A percentile compares a stretch with the other conserved stretches of the same genome.
Conservation (phyloP, 305 asterid genomes). For the Solanum aculeatissimum region DNA sequence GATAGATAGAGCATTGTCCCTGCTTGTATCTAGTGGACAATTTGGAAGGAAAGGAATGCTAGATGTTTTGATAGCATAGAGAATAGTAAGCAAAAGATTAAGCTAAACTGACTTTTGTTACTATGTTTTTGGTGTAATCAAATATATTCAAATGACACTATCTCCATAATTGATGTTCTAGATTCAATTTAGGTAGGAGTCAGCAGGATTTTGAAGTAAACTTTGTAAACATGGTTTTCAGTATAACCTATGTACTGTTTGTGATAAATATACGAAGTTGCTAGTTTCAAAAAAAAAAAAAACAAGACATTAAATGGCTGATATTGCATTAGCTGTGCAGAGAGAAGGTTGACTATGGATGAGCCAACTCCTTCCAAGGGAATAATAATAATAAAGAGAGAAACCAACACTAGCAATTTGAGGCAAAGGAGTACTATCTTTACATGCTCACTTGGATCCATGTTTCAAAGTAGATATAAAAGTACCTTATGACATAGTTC, state of each 20-base stretch:
- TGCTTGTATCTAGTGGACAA: neutral
- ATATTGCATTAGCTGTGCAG: neutral
- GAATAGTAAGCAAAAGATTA: neutral
- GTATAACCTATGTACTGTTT: neutral
- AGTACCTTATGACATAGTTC: slow-evolving; percentile 91
- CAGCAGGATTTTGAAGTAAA: neutral
- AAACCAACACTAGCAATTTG: neutral
- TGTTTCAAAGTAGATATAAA: neutral
- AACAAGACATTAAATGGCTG: neutral
- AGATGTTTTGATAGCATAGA: neutral
- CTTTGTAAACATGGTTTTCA: neutral
- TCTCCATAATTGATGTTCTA: neutral
- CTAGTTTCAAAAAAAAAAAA: neutral
- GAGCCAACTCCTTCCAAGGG: neutral
- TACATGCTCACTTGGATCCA: neutral
- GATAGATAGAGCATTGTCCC: neutral
- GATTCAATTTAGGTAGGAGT: neutral
- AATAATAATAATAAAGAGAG: neutral
- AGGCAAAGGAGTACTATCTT: neutral
- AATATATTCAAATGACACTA: neutral
- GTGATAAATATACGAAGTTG: neutral
- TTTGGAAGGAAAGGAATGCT: neutral
- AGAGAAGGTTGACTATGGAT: neutral
- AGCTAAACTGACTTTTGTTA: neutral
- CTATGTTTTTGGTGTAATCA: neutral